A percentile compares a stretch with the other conserved stretches of the same genome.
Evolutionary conservation across 495 filamentous ascomycete genomes (phyloP).

Genomic region (Lasiosphaeriaceae sp.): DNA sequence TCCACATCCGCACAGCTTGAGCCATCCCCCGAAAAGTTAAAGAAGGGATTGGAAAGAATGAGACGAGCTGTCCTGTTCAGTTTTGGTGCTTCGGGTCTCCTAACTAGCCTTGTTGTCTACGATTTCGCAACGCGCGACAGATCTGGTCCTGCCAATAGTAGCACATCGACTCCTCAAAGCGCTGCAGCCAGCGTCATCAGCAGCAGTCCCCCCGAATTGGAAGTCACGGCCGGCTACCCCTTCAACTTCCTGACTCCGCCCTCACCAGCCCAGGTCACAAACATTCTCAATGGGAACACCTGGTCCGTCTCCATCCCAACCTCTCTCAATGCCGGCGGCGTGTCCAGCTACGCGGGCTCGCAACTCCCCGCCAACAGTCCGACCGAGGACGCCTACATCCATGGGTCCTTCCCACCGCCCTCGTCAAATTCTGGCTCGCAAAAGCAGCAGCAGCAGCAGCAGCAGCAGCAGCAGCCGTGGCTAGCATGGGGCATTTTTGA

Average conservation of each 20-base stretch:
- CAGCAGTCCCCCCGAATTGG: background rate
- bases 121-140: too few relatives aligned
- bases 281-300: constrained; percentile 28
- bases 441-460: too few relatives aligned
- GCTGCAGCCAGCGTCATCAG: background rate
- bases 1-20: too few relatives aligned
- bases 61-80: too few relatives aligned
- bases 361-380: constrained; percentile 45
- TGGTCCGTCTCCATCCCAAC: constrained; percentile 16
- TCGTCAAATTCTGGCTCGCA: too few relatives aligned
- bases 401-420: constrained; percentile 40
- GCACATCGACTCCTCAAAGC: too few relatives aligned
- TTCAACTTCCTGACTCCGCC: constrained; percentile 21
- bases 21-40: too few relatives aligned
- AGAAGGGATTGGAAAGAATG: too few relatives aligned
- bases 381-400: constrained; percentile 46
- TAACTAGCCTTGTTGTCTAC: too few relatives aligned
- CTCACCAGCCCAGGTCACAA: constrained; percentile 22
- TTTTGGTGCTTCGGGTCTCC: too few relatives aligned
- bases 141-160: too few relatives aligned
- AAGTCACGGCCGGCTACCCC: background rate
- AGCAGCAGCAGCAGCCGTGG: constrained; percentile 39
- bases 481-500: constrained; percentile 28
- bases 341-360: constrained; percentile 42
- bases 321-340: constrained; percentile 19